Base-by-base conservation (phyloP, 75 land plant genomes). In the Sequoia sempervirens region DNA sequence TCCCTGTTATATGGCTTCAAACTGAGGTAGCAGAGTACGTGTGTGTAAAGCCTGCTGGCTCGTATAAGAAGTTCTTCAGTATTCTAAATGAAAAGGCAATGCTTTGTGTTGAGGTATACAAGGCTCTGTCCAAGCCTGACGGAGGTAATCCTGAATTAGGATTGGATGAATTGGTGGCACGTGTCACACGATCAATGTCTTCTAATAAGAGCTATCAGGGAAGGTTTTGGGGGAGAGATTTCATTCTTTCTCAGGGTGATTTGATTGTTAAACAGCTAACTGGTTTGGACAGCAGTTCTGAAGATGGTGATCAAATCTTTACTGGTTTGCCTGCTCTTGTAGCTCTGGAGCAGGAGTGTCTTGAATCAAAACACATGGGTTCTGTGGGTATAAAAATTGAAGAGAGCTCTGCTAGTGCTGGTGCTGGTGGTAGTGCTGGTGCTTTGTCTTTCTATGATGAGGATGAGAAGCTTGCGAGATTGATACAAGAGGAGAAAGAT, bases 401-500 rank as follows among this genome's bases (percentile, higher is more conserved):
- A 30, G 87, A 69, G 40, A 78, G 61, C 43, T 45, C 50, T 1
- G 47, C 53, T 61, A 50, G 11, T 86, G 17, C 73, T 81, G 54
- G 72, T 56, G 38, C 15, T 78, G 20, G 74, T 32, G 80, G 80
- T 20, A 54, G 43, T 75, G 83, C 75, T 11, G 43, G 11, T 47
- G 69, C 50, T 75, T 74, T 56, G 5, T 91, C 88, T 56, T 91
- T 84, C 64, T 46, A 74, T 76, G 87, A 86, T 81, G 95, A 91
- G 69, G 96, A 96, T 91, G 90, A 84, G 83, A 95, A 97, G 81
- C 82, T 93, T 72, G 99, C 99, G 8, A 86, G 89, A 23, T 84
- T 94, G 66, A 87, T 97, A 56, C 99, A 97, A 53, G 96, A 97
- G 64, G 90, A 93, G 68, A 98, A 97, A 58, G 84, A 92, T 23